Base-by-base conservation (phyloP, 83 land plant genomes). In the Isoetes engelmannii region DNA sequence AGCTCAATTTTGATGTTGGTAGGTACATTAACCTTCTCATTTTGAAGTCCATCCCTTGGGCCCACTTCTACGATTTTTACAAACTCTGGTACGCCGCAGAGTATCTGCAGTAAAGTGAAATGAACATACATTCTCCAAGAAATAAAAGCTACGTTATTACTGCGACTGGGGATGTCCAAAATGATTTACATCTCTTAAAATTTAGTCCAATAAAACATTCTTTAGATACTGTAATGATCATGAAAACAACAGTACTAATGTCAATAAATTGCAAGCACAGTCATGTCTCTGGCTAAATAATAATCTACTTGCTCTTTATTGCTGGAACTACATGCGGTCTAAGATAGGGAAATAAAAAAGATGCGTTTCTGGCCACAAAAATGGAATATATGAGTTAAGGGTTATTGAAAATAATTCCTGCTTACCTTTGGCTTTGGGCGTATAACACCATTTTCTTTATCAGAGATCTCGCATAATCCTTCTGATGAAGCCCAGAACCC, bases 51-150 rank as follows among this genome's bases (percentile, higher is more conserved):
- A 77, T 94, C 99, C 61, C 99, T 78, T 44, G 97, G 90, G 50
- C 97, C 99, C 73, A 94, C 99, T 79, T 94, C 99, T 41, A 94
- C 97, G 59, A 94, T 82, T 70, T 94, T 94, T 74, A 94, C 99
- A 88, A 75, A 86, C 63, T 74, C 81, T 37, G 97, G 99, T 17
- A 86, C 54, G n/a, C 73, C 84, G 44, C 54, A 69, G 15, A 87
- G 73, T 44, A 81, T 81, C 98, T 92, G 83, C 75, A 59, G 69
- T 48, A 42, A 53, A 70, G 20, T 19, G 9, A 17, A 8, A 67
- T 19, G 45, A 65, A 43, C 42, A 15, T 51, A 15, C 21, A 15
- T 15, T 12, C 55, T 51, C 13, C 17, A 51, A 12, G 13, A 51
- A 12, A 51, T 51, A 12, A 51, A 12, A 51, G 0, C 55, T 51